A percentile compares a stretch with the other conserved stretches of the same genome.
Evolutionary conservation across 2,329 filamentous ascomycete species (phyloP).

Genomic region (Huntiella moniliformis): DNA sequence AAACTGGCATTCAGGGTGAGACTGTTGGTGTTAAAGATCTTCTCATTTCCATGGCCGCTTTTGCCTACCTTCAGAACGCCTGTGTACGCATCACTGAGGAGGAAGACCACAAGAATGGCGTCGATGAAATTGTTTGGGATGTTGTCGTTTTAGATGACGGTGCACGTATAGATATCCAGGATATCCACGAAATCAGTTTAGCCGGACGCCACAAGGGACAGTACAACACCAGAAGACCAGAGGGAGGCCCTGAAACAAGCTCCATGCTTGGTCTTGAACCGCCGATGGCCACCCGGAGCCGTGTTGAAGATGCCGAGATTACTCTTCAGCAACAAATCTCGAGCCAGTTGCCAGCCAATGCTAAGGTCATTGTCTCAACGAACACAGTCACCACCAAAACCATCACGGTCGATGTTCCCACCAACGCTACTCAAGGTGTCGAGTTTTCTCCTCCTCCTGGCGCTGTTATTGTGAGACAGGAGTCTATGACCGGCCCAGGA

Average conservation of each 20-base stretch:
- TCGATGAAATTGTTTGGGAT: conserved; percentile 46
- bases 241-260: background rate
- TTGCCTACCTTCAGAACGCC: conserved; percentile 42
- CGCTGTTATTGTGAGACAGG: conserved; percentile 38
- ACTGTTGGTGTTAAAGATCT: conserved; percentile 41
- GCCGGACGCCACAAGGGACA: conserved; percentile 16
- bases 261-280: background rate
- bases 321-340: conserved; percentile 33
- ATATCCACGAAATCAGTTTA: conserved; percentile 20
- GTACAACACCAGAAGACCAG: conserved; percentile 3
- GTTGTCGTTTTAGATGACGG: conserved; percentile 43
- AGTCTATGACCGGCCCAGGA: conserved; percentile 6
- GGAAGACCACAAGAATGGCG: conserved; percentile 26
- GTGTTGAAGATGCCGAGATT: conserved; percentile 16
- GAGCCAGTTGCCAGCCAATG: conserved; percentile 33
- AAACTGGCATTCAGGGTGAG: conserved; percentile 39
- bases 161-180: conserved; percentile 32
- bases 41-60: conserved; percentile 38
- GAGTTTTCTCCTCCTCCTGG: conserved; percentile 36
- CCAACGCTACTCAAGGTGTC: conserved; percentile 19
- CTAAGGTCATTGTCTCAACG: conserved; percentile 41
- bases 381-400: conserved; percentile 41
- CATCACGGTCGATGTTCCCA: conserved; percentile 44
- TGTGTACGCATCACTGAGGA: conserved; percentile 33
- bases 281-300: conserved; percentile 6